phyloP scores from a whole-genome alignment of 768 basidiomycete genomes.

The Suillus subaureus region DNA sequence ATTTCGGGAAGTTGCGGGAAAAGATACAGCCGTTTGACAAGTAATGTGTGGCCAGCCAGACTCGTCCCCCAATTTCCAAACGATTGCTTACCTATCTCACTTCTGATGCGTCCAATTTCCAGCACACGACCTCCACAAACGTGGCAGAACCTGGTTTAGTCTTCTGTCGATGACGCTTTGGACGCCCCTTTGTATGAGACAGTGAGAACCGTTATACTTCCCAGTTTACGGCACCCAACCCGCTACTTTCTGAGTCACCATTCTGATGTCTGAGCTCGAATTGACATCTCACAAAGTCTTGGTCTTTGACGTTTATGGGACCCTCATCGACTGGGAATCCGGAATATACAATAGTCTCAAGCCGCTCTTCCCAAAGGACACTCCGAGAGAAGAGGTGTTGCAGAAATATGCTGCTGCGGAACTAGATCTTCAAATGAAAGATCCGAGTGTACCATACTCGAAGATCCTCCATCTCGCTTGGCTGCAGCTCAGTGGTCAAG shows the following conservation, averaged over 20 bases:
- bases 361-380: conserved; percentile 20
- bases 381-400: conserved; percentile 43
- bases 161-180: neutral
- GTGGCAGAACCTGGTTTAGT: neutral
- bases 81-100: neutral
- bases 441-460: conserved; percentile 61
- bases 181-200: no score
- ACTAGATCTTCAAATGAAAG: conserved; percentile 54
- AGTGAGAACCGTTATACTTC: no score
- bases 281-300: conserved; percentile 40
- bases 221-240: no score
- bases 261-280: no score
- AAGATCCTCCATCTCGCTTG: conserved; percentile 54
- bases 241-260: no score
- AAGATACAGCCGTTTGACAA: neutral
- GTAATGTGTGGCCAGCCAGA: neutral
- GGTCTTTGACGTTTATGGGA: conserved; percentile 79
- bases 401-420: conserved; percentile 56
- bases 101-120: neutral
- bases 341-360: conserved; percentile 58
- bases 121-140: conserved; percentile 22
- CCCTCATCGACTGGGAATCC: conserved; percentile 76
- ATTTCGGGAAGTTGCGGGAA: neutral
- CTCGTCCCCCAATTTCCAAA: neutral
- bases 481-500: conserved; percentile 26